Conservation (phyloP, 805 yeast genomes). For the Lipomyces mesembrius region DNA sequence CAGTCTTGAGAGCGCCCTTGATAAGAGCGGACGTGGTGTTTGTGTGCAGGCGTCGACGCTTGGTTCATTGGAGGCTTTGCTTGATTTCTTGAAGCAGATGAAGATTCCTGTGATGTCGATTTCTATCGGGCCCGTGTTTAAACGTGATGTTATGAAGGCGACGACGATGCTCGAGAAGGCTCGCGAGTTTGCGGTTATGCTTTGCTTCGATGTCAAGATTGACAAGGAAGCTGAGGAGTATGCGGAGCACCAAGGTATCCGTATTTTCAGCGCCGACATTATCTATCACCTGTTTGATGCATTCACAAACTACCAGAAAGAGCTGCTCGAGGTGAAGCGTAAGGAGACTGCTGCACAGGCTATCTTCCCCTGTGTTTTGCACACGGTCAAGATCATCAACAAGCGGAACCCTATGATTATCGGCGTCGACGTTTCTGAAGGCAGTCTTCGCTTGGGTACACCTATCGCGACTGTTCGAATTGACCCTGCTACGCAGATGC, state of each 20-base stretch:
- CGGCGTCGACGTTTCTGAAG: constrained; percentile 97
- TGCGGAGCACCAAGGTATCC: constrained; percentile 90
- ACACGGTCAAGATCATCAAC: constrained; percentile 94
- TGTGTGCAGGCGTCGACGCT: constrained; percentile 97
- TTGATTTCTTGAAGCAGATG: constrained; percentile 97
- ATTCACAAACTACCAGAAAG: constrained; percentile 87
- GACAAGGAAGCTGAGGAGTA: constrained; percentile 99
- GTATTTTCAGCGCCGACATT: constrained; percentile 92
- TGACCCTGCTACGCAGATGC: constrained; percentile 83
- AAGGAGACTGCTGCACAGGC: constrained; percentile 86
- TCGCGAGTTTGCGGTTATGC: constrained; percentile 94
- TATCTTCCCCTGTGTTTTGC: constrained; percentile 91
- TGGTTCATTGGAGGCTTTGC: constrained; percentile 95
- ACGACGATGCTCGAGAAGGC: constrained; percentile 96
- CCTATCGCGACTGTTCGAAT: constrained; percentile 92
- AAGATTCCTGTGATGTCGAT: constrained; percentile 99
- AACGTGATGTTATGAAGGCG: constrained; percentile 98
- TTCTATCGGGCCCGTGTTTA: constrained; percentile 96
- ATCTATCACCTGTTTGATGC: constrained; percentile 96
- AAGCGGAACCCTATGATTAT: constrained; percentile 99
- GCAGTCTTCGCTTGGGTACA: constrained; percentile 85
- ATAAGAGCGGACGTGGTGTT: constrained; percentile 94
- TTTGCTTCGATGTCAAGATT: constrained; percentile 95
- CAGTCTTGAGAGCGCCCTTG: constrained; percentile 91
- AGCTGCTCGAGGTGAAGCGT: constrained; percentile 87